Percentiles rank a stretch among this genome's conserved stretches.
These are phyloP conservation scores for Talaromyces sp. DNA, from an alignment of 2,329 filamentous ascomycete genomes.

Conservation along the genomic window DNA sequence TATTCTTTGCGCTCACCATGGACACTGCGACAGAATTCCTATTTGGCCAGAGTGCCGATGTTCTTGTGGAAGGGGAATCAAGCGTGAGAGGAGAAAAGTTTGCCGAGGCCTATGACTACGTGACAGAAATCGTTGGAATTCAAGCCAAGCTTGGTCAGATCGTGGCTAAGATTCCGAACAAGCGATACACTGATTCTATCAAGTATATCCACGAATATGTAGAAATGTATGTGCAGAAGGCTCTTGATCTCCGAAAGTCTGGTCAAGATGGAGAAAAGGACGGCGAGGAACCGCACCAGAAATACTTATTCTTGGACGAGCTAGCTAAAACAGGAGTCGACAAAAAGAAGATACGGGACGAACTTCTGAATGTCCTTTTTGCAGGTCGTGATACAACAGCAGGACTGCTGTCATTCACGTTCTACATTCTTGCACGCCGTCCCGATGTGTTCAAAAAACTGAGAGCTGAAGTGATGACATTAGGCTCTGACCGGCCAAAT, in stretches of 20 bases:
- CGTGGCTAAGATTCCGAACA: neutral
- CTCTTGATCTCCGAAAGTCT: neutral
- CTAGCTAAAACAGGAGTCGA: neutral
- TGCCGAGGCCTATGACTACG: slow-evolving; percentile 8
- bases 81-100: slow-evolving; percentile 1
- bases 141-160: slow-evolving; percentile 6
- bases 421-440: slow-evolving; percentile 30
- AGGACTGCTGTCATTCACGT: slow-evolving; percentile 32
- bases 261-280: neutral
- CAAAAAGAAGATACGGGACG: neutral
- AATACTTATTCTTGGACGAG: neutral
- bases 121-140: slow-evolving; percentile 6
- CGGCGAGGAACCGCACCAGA: neutral
- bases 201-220: slow-evolving; percentile 2
- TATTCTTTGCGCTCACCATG: slow-evolving; percentile 59
- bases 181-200: neutral
- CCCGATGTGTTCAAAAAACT: slow-evolving; percentile 28
- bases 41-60: neutral
- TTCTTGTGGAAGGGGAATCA: neutral
- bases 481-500: neutral
- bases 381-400: slow-evolving; percentile 41
- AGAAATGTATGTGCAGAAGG: slow-evolving; percentile 2
- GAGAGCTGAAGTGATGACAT: neutral
- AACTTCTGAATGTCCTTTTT: slow-evolving; percentile 36
- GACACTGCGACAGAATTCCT: slow-evolving; percentile 3